phyloP scores from a whole-genome alignment of 495 filamentous ascomycete species.

The Amphirosellinia nigrospora region DNA sequence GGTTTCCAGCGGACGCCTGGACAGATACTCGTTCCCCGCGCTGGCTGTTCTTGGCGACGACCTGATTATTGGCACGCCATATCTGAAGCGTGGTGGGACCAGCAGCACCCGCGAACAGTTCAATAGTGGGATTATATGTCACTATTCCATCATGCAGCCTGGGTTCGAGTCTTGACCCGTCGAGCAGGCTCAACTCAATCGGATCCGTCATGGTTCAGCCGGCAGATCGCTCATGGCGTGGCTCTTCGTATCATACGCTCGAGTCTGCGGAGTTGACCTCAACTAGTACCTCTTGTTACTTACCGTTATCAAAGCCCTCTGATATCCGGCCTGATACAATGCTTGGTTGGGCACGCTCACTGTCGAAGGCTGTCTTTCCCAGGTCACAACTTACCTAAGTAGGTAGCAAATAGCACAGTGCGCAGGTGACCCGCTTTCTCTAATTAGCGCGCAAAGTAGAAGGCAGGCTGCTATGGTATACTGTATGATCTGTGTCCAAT shows the following conservation, averaged over 20 bases:
- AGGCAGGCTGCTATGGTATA: neutral
- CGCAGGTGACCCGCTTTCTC: conserved; percentile 17
- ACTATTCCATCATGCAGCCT: conserved; percentile 52
- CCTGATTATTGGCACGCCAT: conserved; percentile 53
- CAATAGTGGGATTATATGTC: conserved; percentile 81
- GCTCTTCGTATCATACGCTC: neutral
- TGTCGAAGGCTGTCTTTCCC: neutral
- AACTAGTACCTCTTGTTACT: neutral
- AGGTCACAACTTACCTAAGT: too few species aligned
- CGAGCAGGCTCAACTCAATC: conserved; percentile 46
- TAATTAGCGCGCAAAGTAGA: neutral
- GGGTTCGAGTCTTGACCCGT: conserved; percentile 51
- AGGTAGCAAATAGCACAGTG: conserved; percentile 3
- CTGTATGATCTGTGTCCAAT: neutral
- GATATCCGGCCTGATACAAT: neutral
- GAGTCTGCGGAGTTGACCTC: neutral
- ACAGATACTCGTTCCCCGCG: conserved; percentile 59
- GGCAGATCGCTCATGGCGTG: conserved; percentile 30
- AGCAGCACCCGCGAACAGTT: conserved; percentile 75
- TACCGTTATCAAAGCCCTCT: neutral
- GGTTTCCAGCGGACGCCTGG: conserved; percentile 74
- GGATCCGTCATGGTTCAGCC: conserved; percentile 36
- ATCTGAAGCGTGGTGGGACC: conserved; percentile 76
- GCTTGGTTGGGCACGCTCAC: too few species aligned
- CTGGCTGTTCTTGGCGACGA: conserved; percentile 54